phyloP scores from a whole-genome alignment of 176 grass and related monocot species.

The Melocanna baccifera region DNA sequence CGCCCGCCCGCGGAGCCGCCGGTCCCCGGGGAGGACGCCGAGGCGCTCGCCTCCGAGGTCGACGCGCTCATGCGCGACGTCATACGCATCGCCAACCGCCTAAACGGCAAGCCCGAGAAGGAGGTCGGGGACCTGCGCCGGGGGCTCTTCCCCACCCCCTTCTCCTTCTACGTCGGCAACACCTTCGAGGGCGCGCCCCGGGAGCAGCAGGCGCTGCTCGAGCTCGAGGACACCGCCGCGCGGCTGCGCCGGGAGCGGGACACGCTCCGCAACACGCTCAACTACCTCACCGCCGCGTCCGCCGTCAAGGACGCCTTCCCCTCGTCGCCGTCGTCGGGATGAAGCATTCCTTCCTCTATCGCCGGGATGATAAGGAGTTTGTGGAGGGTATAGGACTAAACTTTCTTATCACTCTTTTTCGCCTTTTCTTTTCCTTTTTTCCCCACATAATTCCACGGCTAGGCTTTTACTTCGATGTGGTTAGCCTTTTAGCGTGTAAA shows the following conservation, averaged over 20 bases:
- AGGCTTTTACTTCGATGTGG: conserved; percentile 23
- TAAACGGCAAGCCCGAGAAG: conserved; percentile 88
- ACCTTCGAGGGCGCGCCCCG: conserved; percentile 79
- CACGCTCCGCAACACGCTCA: conserved; percentile 91
- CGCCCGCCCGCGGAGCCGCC: conserved; percentile 61
- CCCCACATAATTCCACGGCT: conserved; percentile 3
- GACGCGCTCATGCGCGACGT: conserved; percentile 89
- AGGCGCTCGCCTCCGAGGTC: conserved; percentile 75
- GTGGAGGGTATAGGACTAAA: conserved; percentile 37
- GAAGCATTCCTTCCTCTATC: neutral
- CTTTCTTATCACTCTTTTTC: conserved; percentile 29
- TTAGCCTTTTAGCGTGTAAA: conserved; percentile 50
- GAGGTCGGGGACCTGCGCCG: conserved; percentile 71
- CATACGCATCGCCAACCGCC: conserved; percentile 89
- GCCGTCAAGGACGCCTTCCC: conserved; percentile 94
- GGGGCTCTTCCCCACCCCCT: conserved; percentile 85
- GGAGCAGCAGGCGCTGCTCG: conserved; percentile 96
- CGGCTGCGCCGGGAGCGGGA: conserved; percentile 76
- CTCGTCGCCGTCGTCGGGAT: conserved; percentile 57
- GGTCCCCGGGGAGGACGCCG: conserved; percentile 57
- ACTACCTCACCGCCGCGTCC: conserved; percentile 95
- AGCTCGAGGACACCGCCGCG: conserved; percentile 89
- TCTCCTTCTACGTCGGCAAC: conserved; percentile 96
- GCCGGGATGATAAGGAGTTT: conserved; percentile 38
- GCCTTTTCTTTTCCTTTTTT: neutral